phyloP scores from a whole-genome alignment of 306 rosid genomes.

The Abrus precatorius region DNA sequence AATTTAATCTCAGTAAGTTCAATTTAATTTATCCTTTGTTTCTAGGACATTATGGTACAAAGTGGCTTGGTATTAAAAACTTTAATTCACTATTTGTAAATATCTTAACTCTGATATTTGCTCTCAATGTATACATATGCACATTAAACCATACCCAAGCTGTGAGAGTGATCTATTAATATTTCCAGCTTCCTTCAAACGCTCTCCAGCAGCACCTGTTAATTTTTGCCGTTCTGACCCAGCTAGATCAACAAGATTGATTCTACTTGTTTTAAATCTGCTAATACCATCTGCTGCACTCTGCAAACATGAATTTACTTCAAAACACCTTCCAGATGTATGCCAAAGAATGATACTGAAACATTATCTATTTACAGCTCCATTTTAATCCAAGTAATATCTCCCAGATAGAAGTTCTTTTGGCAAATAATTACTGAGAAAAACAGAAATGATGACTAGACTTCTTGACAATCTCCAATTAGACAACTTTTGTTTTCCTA shows the following conservation, averaged over 20 bases:
- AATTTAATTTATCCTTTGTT: slow-evolving; percentile 4
- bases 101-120: not conserved
- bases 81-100: slow-evolving; percentile 10
- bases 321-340: slow-evolving; percentile 41
- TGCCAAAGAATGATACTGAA: slow-evolving; percentile 27
- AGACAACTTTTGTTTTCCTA: not conserved
- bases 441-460: slow-evolving; percentile 1
- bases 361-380: slow-evolving; percentile 32
- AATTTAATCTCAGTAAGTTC: slow-evolving; percentile 41
- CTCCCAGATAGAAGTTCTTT: slow-evolving; percentile 34
- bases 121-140: slow-evolving; percentile 9
- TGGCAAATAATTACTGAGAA: slow-evolving; percentile 9
- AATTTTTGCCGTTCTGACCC: slow-evolving; percentile 96
- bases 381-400: slow-evolving; percentile 17
- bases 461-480: slow-evolving; percentile 13
- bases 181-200: slow-evolving; percentile 98
- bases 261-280: slow-evolving; percentile 95
- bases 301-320: slow-evolving; percentile 64
- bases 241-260: slow-evolving; percentile 98
- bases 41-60: slow-evolving; percentile 22
- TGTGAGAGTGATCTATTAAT: slow-evolving; percentile 98
- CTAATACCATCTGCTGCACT: slow-evolving; percentile 78
- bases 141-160: slow-evolving; percentile 80
- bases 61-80: slow-evolving; percentile 9
- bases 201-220: slow-evolving; percentile 98